A percentile compares a stretch with the other conserved stretches of the same genome.
phyloP scores from a whole-genome alignment of 2,329 filamentous ascomycete genomes.

The Alternaria triticimaculans region DNA sequence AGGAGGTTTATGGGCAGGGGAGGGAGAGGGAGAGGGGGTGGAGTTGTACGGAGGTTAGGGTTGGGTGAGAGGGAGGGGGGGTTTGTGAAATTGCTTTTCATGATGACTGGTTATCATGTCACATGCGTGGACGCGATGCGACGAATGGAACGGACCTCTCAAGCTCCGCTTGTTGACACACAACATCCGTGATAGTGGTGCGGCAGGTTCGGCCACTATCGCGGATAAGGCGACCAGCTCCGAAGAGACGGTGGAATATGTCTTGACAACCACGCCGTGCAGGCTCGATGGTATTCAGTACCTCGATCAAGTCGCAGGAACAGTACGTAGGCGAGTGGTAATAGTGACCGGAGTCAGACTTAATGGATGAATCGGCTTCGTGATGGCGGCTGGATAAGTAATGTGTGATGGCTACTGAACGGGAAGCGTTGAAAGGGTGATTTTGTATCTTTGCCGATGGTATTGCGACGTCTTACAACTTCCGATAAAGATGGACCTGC shows the following conservation, averaged over 20 bases:
- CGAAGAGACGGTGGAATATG: too few relatives aligned
- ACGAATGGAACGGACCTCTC: background rate
- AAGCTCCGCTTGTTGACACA: background rate
- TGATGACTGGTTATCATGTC: background rate
- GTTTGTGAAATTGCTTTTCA: background rate
- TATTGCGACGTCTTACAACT: constrained; percentile 4
- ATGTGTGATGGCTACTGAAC: background rate
- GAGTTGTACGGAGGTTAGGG: constrained; percentile 25
- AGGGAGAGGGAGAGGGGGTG: constrained; percentile 19
- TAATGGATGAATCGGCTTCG: too few relatives aligned
- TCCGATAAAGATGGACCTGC: constrained; percentile 80
- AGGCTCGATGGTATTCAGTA: too few relatives aligned
- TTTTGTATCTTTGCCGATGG: background rate
- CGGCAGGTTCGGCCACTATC: too few relatives aligned
- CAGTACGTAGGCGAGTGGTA: too few relatives aligned
- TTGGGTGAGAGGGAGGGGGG: constrained; percentile 15
- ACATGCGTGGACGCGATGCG: background rate
- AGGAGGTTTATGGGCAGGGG: constrained; percentile 14
- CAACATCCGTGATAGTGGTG: background rate
- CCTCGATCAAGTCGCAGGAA: too few relatives aligned
- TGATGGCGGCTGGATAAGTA: background rate
- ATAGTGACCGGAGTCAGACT: too few relatives aligned
- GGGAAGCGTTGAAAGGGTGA: background rate
- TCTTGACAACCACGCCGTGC: too few relatives aligned
- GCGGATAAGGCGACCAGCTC: too few relatives aligned